Base-by-base conservation (phyloP, 2,329 filamentous ascomycete species). In the Colletotrichum ledebouriae region DNA sequence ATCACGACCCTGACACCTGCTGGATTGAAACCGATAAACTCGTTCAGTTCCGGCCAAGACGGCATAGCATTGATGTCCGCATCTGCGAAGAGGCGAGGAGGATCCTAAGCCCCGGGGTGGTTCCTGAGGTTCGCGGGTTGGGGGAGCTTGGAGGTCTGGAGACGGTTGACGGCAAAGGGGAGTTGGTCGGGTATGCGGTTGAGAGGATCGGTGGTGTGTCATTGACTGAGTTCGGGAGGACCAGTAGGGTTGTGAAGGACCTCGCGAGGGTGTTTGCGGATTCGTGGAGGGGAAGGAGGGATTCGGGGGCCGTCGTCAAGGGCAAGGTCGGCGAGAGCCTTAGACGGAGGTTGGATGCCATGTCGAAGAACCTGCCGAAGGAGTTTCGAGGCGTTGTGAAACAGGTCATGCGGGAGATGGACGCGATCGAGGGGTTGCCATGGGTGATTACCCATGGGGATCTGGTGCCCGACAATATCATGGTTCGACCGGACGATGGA, bases 371-470 rank as follows among this genome's bases (percentile, higher is more conserved):
- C 0, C 73, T 86, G 1, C 82, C 82, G 46, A 58, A 47, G 4
- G 72, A 71, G 3, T 57, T 78, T 1, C 72, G 79, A 6, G 63
- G 61, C 7, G 69, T 74, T 44, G 76, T 75, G 41, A 61, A 44
- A 10, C 71, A 69, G 3, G 61, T 78, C 2, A 71, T 79, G 6
- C 59, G 57, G 9, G 71, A 75, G 15, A 61, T 84, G 13, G 72
- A 71, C 3, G 67, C 72, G 2, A 79, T 86, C 25, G 78, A 82
- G 65, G 64, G 63, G 6, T 76, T 88, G 4, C 86, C 87, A 0
- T 85, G 87, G 78, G 83, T 85, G 4, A 75, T 91, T 11, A 89
- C 83, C 6, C 89, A 91, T 61, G 89, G 89, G 0, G 89, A 91
- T 72, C 76, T 90, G 5, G 77, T 88, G 0, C 80, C 86, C 0